Percentiles rank a stretch among this genome's conserved stretches.
Conservation (phyloP, 176 grass and related monocot species). For the Musa acuminata region DNA sequence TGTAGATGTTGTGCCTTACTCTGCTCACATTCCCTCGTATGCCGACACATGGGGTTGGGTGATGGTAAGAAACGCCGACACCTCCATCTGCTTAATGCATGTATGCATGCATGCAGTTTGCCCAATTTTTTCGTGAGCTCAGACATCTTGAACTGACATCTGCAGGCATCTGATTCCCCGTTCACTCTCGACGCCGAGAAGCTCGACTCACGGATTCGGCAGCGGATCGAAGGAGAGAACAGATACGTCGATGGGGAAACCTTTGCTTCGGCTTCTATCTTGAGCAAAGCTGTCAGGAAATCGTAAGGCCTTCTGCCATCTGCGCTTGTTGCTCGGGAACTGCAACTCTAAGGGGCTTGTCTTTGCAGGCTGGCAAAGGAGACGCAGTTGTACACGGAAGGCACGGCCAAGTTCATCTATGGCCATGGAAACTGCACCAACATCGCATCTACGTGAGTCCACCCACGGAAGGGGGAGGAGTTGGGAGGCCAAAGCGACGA, state of each 20-base stretch:
- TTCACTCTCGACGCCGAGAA: slow-evolving; percentile 15
- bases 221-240: slow-evolving; percentile 14
- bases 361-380: slow-evolving; percentile 13
- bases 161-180: slow-evolving; percentile 13
- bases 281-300: slow-evolving; percentile 26
- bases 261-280: slow-evolving; percentile 20
- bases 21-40: slow-evolving; percentile 12
- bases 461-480: too few relatives aligned
- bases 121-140: too few relatives aligned
- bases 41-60: slow-evolving; percentile 18
- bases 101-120: too few relatives aligned
- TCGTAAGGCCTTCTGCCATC: slow-evolving; percentile 1
- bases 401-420: slow-evolving; percentile 26
- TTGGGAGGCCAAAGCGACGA: too few relatives aligned
- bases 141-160: background rate
- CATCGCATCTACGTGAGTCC: background rate
- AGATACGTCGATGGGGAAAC: slow-evolving; percentile 17
- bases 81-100: too few relatives aligned
- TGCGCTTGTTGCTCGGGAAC: background rate
- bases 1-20: slow-evolving; percentile 19
- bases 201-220: slow-evolving; percentile 6
- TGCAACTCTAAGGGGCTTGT: background rate
- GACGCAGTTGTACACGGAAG: slow-evolving; percentile 13
- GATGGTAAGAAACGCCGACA: background rate
- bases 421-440: slow-evolving; percentile 4